phyloP scores from a whole-genome alignment of 2,329 filamentous ascomycete genomes.

The Aspergillus calidoustus region DNA sequence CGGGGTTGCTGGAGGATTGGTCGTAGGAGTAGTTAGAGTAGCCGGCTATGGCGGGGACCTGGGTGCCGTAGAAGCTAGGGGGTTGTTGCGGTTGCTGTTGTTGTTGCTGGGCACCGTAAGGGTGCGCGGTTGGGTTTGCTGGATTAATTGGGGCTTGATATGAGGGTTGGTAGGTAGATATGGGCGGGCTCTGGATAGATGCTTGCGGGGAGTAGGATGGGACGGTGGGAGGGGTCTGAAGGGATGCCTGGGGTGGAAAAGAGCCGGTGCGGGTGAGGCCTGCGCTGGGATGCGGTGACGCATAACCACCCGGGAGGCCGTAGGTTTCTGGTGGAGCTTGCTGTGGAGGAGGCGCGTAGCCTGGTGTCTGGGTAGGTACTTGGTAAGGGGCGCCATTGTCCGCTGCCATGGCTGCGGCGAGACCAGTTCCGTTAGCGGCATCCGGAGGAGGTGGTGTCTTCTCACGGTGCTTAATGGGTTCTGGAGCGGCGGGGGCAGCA shows the following conservation, averaged over 20 bases:
- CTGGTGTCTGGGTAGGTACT: slow-evolving; percentile 32
- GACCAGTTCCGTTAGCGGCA: slow-evolving; percentile 53
- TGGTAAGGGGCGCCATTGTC: slow-evolving; percentile 43
- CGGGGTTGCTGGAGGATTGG: slow-evolving; percentile 32
- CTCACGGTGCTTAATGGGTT: slow-evolving; percentile 67
- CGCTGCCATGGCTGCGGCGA: slow-evolving; percentile 46
- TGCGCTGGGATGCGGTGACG: slow-evolving; percentile 43
- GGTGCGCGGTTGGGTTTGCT: slow-evolving; percentile 41
- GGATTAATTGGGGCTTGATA: slow-evolving; percentile 30
- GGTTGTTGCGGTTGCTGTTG: slow-evolving; percentile 19
- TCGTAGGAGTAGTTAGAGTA: slow-evolving; percentile 50
- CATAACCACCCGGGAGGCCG: slow-evolving; percentile 33
- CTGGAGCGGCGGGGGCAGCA: slow-evolving; percentile 67
- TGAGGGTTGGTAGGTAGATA: slow-evolving; percentile 37
- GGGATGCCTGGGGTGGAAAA: slow-evolving; percentile 30
- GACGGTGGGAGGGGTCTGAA: slow-evolving; percentile 31
- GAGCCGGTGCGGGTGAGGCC: slow-evolving; percentile 33
- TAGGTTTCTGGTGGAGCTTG: slow-evolving; percentile 30
- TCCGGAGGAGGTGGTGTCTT: slow-evolving; percentile 68
- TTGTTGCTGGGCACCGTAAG: slow-evolving; percentile 32
- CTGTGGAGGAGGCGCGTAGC: slow-evolving; percentile 23
- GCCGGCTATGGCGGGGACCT: slow-evolving; percentile 36
- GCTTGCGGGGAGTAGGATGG: slow-evolving; percentile 36
- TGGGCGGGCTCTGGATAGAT: slow-evolving; percentile 32
- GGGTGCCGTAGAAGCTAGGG: slow-evolving; percentile 17